A percentile compares a stretch with the other conserved stretches of the same genome.
phyloP scores from a whole-genome alignment of 2,329 filamentous ascomycete genomes.

The Aureobasidium sp. region DNA sequence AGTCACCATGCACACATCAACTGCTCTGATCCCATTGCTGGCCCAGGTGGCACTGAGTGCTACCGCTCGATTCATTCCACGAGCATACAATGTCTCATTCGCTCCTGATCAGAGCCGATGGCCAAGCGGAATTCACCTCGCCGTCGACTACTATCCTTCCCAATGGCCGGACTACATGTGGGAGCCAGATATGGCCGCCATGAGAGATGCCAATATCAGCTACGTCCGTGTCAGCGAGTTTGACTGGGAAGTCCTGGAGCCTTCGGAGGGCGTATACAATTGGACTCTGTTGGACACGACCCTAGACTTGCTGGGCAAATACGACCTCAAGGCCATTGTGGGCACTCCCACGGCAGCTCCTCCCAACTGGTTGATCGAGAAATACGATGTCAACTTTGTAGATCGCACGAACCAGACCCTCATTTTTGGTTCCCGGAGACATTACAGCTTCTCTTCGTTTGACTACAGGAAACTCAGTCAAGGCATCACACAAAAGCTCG shows the following conservation, averaged over 20 bases:
- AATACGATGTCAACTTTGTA: constrained; percentile 21
- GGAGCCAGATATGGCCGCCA: constrained; percentile 20
- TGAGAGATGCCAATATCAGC: constrained; percentile 22
- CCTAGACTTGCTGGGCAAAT: constrained; percentile 20
- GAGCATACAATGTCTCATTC: background rate
- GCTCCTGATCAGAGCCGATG: constrained; percentile 17
- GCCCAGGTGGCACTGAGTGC: background rate
- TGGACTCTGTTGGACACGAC: constrained; percentile 22
- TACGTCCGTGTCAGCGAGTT: constrained; percentile 22
- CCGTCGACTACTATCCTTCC: constrained; percentile 23
- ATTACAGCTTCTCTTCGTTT: constrained; percentile 24
- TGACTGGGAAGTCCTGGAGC: constrained; percentile 22
- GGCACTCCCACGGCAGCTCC: constrained; percentile 23
- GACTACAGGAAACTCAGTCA: constrained; percentile 22
- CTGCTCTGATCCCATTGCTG: background rate
- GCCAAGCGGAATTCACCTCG: constrained; percentile 20
- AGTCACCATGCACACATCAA: background rate
- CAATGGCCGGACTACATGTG: constrained; percentile 25
- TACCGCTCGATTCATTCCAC: background rate
- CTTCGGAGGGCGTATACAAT: constrained; percentile 22
- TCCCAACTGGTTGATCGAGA: constrained; percentile 23
- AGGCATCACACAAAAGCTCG: constrained; percentile 22
- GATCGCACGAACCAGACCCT: constrained; percentile 22
- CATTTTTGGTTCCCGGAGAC: constrained; percentile 21
- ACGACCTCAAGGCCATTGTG: constrained; percentile 21